Base-by-base conservation (phyloP, 805 yeast genomes). In the Maudiozyma bulderi region DNA sequence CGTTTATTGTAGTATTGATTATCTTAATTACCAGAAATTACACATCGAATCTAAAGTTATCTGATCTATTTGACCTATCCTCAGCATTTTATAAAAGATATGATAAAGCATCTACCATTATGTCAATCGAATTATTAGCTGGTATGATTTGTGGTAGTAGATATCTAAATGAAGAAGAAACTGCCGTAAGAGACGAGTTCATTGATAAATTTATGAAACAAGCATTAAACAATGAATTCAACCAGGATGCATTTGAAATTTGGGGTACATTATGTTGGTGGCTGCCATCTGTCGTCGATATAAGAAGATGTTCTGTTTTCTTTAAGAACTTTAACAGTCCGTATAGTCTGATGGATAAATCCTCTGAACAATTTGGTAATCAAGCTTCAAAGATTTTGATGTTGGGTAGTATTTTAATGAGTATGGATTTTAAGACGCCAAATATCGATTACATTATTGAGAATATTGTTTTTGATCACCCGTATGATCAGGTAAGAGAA, bases 211-310 rank as follows among this genome's bases (percentile, higher is more conserved):
- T 77, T 50, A 62, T 86, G 43, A 56, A 58, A 0, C 55, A 60
- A 0, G 73, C 81, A 5, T 71, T 87, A 37, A 68, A 72, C 5
- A 67, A 73, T 38, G 86, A 82, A 45, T 65, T 91, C 48, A 77
- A 86, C 0, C 95, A 88, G 4, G 95, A 90, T 35, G 83, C 82
- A 2, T 66, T 74, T 40, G 77, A 74, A 26, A 80, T 86, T 43
- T 93, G 97, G 97, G 73, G 74, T 35, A 75, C 88, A 0, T 77
- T 87, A 47, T 71, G 83, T 5, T 82, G 87, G 84, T 84, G 88
- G 85, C 59, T 80, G 1, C 84, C 88, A 0, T 65, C 79, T 0
- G 81, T 78, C 55, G 70, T 80, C 40, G 95, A 86, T 62, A 55
- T 74, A 46, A 76, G 96, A 60, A 74, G 96, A 51, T 75, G 78